phyloP scores from a whole-genome alignment of 352 stramenopile genomes.

The Phytophthora citrophthora region DNA sequence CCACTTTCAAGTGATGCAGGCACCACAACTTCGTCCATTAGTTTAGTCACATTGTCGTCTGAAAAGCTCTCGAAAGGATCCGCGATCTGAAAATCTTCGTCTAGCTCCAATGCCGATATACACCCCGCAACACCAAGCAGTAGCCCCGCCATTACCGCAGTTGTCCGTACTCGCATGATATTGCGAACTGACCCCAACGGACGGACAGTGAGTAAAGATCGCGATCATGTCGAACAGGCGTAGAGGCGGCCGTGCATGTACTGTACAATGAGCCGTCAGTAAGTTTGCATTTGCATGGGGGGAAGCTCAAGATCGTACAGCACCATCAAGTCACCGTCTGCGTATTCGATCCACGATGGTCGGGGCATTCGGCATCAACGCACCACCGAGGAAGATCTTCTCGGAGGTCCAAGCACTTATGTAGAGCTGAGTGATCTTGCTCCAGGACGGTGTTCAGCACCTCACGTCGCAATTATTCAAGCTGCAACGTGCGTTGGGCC shows the following conservation, averaged over 20 bases:
- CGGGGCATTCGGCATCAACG: constrained; percentile 4
- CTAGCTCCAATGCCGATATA: not conserved
- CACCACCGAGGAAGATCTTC: constrained; percentile 44
- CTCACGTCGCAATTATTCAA: constrained; percentile 44
- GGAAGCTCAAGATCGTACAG: constrained; percentile 6
- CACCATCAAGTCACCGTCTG: constrained; percentile 27
- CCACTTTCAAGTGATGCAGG: constrained; percentile 18
- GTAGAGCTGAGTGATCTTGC: constrained; percentile 50
- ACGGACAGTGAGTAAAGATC: constrained; percentile 26
- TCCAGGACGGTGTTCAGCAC: constrained; percentile 37
- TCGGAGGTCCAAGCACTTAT: constrained; percentile 51
- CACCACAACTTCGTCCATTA: constrained; percentile 27
- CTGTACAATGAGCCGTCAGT: too few relatives aligned
- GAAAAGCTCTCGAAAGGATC: constrained; percentile 19
- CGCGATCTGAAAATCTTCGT: constrained; percentile 16
- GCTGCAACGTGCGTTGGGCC: constrained; percentile 42
- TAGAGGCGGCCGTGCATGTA: not conserved
- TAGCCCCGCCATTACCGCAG: not conserved
- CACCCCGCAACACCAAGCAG: constrained; percentile 3
- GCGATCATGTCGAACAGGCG: constrained; percentile 22
- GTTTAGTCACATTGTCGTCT: constrained; percentile 20
- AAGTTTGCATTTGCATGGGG: constrained; percentile 10
- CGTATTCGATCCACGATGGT: constrained; percentile 50
- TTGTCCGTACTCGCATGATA: constrained; percentile 18
- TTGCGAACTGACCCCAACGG: constrained; percentile 5